These are phyloP conservation scores for Gossypium schwendimanii DNA, from an alignment of 441 rosid species.

Conservation along the genomic window DNA sequence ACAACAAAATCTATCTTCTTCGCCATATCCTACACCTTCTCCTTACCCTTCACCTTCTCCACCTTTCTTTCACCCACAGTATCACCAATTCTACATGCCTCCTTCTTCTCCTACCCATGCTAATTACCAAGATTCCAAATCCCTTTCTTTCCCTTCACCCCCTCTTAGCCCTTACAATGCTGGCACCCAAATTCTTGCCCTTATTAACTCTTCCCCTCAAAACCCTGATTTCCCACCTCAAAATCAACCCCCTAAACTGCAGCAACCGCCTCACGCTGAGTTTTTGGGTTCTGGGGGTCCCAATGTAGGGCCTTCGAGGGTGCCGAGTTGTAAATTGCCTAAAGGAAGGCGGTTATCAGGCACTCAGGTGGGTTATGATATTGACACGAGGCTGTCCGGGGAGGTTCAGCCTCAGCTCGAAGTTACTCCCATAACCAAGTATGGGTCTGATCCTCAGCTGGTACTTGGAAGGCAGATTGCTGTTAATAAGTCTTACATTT, in stretches of 20 bases:
- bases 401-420: constrained; percentile 61
- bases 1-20: background rate
- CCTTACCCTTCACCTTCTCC: constrained; percentile 51
- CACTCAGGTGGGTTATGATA: constrained; percentile 38
- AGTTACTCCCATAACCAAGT: constrained; percentile 66
- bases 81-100: constrained; percentile 37
- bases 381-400: constrained; percentile 39
- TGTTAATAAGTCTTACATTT: constrained; percentile 66
- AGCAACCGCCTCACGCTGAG: constrained; percentile 21
- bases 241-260: constrained; percentile 19
- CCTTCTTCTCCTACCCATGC: constrained; percentile 26
- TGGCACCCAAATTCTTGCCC: constrained; percentile 68
- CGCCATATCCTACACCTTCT: constrained; percentile 28
- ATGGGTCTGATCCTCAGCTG: constrained; percentile 75
- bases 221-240: constrained; percentile 9
- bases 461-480: constrained; percentile 82
- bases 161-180: constrained; percentile 38
- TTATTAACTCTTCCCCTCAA: constrained; percentile 34
- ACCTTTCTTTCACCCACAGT: constrained; percentile 33
- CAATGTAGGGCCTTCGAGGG: constrained; percentile 24
- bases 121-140: constrained; percentile 18
- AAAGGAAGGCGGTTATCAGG: constrained; percentile 46
- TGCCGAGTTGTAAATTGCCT: constrained; percentile 43
- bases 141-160: constrained; percentile 44
- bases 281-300: constrained; percentile 25